Evolutionary conservation across 2,329 filamentous ascomycete species (phyloP).

Genomic region (Macroventuria anomochaeta): DNA sequence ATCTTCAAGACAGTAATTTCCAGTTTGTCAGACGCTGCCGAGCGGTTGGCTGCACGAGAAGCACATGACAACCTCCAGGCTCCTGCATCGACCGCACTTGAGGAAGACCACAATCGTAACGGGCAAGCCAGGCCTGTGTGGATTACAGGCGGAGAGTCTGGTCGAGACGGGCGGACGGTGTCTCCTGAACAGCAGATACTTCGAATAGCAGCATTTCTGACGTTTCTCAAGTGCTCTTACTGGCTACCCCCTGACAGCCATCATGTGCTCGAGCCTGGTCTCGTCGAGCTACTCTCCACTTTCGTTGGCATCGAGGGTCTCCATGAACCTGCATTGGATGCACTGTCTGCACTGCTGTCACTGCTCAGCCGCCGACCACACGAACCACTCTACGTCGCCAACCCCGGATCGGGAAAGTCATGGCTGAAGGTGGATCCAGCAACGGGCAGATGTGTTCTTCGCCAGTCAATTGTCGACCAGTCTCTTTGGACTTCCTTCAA

Average conservation of each 20-base stretch:
- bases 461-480: slow-evolving; percentile 22
- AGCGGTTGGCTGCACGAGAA: not conserved
- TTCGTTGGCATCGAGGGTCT: slow-evolving; percentile 31
- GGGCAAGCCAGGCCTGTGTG: too few relatives aligned
- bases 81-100: too few relatives aligned
- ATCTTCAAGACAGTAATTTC: slow-evolving; percentile 21
- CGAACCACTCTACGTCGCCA: slow-evolving; percentile 14
- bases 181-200: slow-evolving; percentile 14
- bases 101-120: too few relatives aligned
- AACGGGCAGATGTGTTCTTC: slow-evolving; percentile 5
- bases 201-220: slow-evolving; percentile 26
- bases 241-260: slow-evolving; percentile 32
- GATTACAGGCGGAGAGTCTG: not conserved
- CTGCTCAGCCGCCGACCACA: slow-evolving; percentile 15
- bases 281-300: slow-evolving; percentile 24
- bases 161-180: not conserved
- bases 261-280: slow-evolving; percentile 29
- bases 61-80: too few relatives aligned
- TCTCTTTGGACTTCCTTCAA: slow-evolving; percentile 34
- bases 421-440: slow-evolving; percentile 10
- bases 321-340: slow-evolving; percentile 33
- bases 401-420: not conserved
- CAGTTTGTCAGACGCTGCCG: slow-evolving; percentile 4
- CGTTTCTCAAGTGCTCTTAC: slow-evolving; percentile 42
- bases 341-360: slow-evolving; percentile 37